Evolutionary conservation across 805 yeast species (phyloP), one percentile per base, ranked within the genome.

Genomic region (Ogataea pini): DNA sequence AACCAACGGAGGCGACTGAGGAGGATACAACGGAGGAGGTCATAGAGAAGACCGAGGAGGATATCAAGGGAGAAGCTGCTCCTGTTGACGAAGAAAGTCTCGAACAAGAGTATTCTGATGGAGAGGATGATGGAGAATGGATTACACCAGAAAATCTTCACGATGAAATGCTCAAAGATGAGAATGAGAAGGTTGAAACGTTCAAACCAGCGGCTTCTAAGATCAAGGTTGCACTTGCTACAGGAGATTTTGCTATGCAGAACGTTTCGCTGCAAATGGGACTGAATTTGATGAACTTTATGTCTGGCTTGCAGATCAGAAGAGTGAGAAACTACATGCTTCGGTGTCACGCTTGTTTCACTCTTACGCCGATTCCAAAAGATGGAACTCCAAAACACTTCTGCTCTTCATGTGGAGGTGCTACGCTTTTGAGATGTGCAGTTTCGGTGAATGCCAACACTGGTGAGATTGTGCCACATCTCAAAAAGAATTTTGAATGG

Each of bases 211-310:
- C 59, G 2, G 62, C 43, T 5, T 60, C 69, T 9, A 57, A 70
- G n/a, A 76, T 85, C 49, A 79, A 83, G 54, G 94, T 85, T 16
- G 99, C 97, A 2, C 70, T 94, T 42, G 85, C 96, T 0, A 86
- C 97, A 0, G 96, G 96, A 22, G 99, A 94, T 79, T 94, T 92
- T 71, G 98, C 99, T 2, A 89, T 92, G 61, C 99, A 94, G 68
- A 94, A 94, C 68, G 96, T 91, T 13, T 80, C 96, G 1, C 75
- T 94, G 71, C 98, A 92, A 67, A 77, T 94, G 58, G 97, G 97
- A 4, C 68, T 94, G 49, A 86, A 88, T 56, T 73, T 92, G 57
- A 85, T 94, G 82, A 91, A 91, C 67, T 75, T 87, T 19, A 77
- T 80, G 71, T 81, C 91, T 1, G 99, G 99, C 17, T 72, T 83